Conservation (phyloP, 2,329 filamentous ascomycete species). For the Exutisphaerella laricina region DNA sequence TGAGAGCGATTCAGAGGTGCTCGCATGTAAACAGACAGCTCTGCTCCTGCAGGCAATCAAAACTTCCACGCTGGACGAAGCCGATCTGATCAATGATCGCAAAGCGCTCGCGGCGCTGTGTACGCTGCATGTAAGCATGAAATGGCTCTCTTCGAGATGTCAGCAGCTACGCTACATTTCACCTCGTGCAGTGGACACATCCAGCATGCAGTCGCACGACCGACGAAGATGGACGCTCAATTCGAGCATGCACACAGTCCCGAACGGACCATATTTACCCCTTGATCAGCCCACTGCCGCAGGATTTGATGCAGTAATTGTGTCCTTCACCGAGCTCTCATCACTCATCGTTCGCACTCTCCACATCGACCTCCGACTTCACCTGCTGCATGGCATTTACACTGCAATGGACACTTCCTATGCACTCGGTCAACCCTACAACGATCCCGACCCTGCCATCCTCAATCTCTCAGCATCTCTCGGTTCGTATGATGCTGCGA, state of each 20-base stretch:
- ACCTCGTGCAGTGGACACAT: constrained; percentile 62
- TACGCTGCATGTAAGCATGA: constrained; percentile 93
- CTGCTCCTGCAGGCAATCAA: constrained; percentile 50
- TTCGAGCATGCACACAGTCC: constrained; percentile 24
- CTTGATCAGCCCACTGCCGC: constrained; percentile 78
- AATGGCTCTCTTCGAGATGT: constrained; percentile 87
- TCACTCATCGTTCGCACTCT: constrained; percentile 74
- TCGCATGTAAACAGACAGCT: constrained; percentile 56
- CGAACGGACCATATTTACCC: constrained; percentile 70
- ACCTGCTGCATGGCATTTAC: constrained; percentile 72
- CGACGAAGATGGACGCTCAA: constrained; percentile 69
- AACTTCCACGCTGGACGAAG: constrained; percentile 60
- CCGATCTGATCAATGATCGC: constrained; percentile 82
- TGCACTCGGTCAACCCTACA: constrained; percentile 63
- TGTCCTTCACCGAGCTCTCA: constrained; percentile 75
- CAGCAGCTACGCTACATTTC: constrained; percentile 78
- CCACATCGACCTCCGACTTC: constrained; percentile 82
- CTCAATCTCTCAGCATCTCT: constrained; percentile 78
- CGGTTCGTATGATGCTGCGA: constrained; percentile 79
- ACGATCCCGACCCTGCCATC: constrained; percentile 72
- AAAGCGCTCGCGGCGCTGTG: constrained; percentile 82
- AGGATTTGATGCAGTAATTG: constrained; percentile 82
- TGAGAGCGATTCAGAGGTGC: constrained; percentile 48
- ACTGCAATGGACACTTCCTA: constrained; percentile 45
- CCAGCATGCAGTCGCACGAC: constrained; percentile 46